Conservation (phyloP, 768 basidiomycete genomes). For the Boletus fagicola region DNA sequence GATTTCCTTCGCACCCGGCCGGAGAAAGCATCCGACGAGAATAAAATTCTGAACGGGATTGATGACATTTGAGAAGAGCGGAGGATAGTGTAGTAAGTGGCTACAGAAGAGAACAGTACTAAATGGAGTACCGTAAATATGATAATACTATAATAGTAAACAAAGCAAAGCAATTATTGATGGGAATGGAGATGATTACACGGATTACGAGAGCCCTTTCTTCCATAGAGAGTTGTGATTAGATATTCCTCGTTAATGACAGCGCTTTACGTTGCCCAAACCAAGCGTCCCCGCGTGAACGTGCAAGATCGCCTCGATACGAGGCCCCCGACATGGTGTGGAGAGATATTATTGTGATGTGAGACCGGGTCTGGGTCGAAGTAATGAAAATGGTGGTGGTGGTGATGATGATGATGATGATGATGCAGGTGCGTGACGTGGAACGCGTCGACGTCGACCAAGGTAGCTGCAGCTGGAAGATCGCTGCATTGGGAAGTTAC, state of each 20-base stretch:
- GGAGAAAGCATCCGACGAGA: background rate
- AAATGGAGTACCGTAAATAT: constrained; percentile 2
- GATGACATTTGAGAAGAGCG: background rate
- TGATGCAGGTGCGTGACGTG: background rate
- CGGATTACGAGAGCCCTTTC: constrained; percentile 21
- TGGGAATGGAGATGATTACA: constrained; percentile 10
- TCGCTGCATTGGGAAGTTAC: constrained; percentile 7
- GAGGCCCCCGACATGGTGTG: constrained; percentile 3
- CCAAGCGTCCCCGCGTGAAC: background rate
- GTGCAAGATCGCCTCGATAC: constrained; percentile 8
- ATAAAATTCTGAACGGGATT: background rate
- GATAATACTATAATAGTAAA: constrained; percentile 1
- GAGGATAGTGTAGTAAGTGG: constrained; percentile 11
- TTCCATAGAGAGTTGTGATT: constrained; percentile 21
- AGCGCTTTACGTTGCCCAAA: constrained; percentile 6
- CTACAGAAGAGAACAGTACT: constrained; percentile 19
- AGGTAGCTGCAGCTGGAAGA: background rate
- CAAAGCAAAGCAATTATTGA: constrained; percentile 3
- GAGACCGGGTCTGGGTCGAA: background rate
- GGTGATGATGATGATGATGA: background rate
- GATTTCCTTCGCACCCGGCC: background rate
- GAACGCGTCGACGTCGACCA: constrained; percentile 2
- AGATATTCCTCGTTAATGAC: constrained; percentile 8
- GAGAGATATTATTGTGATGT: background rate
- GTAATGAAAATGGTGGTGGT: background rate